phyloP scores from a whole-genome alignment of 164 flowering plant genomes.

The Nymphaea thermarum region DNA sequence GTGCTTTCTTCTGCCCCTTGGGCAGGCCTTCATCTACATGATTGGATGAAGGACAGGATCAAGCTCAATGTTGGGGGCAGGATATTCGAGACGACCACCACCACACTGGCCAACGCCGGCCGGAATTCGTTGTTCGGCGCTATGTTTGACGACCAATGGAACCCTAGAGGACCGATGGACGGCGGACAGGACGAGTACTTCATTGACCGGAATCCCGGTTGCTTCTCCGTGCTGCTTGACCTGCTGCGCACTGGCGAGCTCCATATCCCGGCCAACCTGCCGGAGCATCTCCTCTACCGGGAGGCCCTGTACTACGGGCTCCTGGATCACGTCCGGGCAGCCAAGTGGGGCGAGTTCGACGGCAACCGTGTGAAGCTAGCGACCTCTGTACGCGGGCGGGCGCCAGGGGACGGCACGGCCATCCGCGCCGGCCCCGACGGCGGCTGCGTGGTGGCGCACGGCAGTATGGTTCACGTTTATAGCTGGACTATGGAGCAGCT shows the following conservation, averaged over 20 bases:
- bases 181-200: constrained; percentile 20
- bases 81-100: constrained; percentile 68
- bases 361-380: constrained; percentile 46
- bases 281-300: constrained; percentile 42
- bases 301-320: constrained; percentile 79
- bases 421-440: constrained; percentile 82
- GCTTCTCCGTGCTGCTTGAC: constrained; percentile 72
- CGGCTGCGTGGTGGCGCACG: constrained; percentile 84
- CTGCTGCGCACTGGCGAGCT: constrained; percentile 76
- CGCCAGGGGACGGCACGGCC: constrained; percentile 81
- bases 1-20: not conserved
- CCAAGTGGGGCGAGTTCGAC: constrained; percentile 76
- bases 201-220: constrained; percentile 75
- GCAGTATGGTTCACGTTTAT: constrained; percentile 74
- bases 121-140: constrained; percentile 67
- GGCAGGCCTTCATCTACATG: constrained; percentile 13
- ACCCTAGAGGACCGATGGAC: constrained; percentile 13
- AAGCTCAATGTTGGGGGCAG: constrained; percentile 78
- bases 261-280: constrained; percentile 40
- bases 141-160: constrained; percentile 68
- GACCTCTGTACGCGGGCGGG: constrained; percentile 42
- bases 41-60: constrained; percentile 28
- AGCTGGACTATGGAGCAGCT: constrained; percentile 82
- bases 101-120: constrained; percentile 78
- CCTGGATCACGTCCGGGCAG: constrained; percentile 54